Conservation (phyloP, 768 basidiomycete species). For the Tulasnella sp. region DNA sequence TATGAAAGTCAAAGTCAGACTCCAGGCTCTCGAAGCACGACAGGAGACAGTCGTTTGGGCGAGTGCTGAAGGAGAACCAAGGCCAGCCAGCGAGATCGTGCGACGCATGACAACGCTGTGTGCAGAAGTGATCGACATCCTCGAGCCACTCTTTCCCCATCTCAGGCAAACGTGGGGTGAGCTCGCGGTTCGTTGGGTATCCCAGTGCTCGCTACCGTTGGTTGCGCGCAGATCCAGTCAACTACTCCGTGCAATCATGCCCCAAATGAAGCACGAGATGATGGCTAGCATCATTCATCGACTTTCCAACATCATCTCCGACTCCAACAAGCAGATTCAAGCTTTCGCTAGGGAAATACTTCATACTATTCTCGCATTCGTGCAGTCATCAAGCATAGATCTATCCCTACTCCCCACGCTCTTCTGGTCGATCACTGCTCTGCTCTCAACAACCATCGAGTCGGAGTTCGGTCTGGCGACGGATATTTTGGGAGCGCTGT, state of each 20-base stretch:
- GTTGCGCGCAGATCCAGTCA: constrained; percentile 84
- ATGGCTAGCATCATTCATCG: constrained; percentile 72
- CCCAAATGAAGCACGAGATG: constrained; percentile 55
- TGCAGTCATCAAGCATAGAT: constrained; percentile 45
- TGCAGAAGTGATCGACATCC: constrained; percentile 49
- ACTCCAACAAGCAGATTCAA: constrained; percentile 64
- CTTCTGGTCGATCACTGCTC: constrained; percentile 79
- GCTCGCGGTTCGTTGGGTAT: constrained; percentile 72
- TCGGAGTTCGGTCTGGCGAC: constrained; percentile 62
- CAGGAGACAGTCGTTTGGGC: constrained; percentile 54
- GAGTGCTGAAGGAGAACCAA: constrained; percentile 30
- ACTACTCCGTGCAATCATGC: constrained; percentile 72
- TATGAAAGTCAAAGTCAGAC: constrained; percentile 37
- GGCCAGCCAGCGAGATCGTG: constrained; percentile 20
- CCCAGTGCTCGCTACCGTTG: constrained; percentile 73
- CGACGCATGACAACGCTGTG: constrained; percentile 61
- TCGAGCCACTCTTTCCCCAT: constrained; percentile 59
- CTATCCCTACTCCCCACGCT: constrained; percentile 60
- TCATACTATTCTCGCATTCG: constrained; percentile 55
- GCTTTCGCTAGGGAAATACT: constrained; percentile 76
- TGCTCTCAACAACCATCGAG: constrained; percentile 72
- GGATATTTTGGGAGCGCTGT: constrained; percentile 49
- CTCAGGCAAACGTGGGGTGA: constrained; percentile 69
- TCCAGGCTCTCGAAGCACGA: constrained; percentile 48
- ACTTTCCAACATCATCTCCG: constrained; percentile 72